A percentile compares a stretch with the other conserved stretches of the same genome.
These are phyloP conservation scores for Aspergillus unguis DNA, from an alignment of 2,329 filamentous ascomycete species.

Conservation along the genomic window DNA sequence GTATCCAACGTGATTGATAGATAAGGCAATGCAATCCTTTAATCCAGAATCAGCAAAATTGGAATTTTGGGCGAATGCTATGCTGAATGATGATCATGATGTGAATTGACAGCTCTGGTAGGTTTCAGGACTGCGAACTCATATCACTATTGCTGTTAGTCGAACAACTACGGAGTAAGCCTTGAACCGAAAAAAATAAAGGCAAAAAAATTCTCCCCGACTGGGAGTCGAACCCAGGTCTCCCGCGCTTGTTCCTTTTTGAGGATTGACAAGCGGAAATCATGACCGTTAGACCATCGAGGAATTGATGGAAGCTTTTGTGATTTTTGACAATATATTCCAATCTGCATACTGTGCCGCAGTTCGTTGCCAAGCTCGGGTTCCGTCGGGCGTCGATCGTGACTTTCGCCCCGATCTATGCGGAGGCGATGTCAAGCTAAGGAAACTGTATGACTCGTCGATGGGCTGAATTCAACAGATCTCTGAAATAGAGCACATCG, in stretches of 20 bases:
- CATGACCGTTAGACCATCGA: slow-evolving; percentile 21
- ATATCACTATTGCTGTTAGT: neutral
- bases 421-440: too few species aligned
- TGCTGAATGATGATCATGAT: slow-evolving; percentile 13
- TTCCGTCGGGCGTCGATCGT: too few species aligned
- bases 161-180: neutral
- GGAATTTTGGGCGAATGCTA: neutral
- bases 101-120: slow-evolving; percentile 2
- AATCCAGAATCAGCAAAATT: neutral
- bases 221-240: slow-evolving; percentile 10
- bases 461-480: too few species aligned
- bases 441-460: too few species aligned
- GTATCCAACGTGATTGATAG: neutral
- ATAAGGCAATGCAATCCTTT: neutral
- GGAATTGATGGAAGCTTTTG: slow-evolving; percentile 7
- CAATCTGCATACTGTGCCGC: neutral
- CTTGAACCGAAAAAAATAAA: neutral
- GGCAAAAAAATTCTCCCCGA: slow-evolving; percentile 5
- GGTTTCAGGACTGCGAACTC: neutral
- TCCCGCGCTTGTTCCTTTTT: slow-evolving; percentile 4
- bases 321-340: neutral
- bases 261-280: slow-evolving; percentile 20
- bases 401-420: too few species aligned
- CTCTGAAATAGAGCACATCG: too few species aligned
- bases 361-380: too few species aligned